Evolutionary conservation across 208 protist genomes (phyloP).

Genomic region (Leishmania amazonensis): DNA sequence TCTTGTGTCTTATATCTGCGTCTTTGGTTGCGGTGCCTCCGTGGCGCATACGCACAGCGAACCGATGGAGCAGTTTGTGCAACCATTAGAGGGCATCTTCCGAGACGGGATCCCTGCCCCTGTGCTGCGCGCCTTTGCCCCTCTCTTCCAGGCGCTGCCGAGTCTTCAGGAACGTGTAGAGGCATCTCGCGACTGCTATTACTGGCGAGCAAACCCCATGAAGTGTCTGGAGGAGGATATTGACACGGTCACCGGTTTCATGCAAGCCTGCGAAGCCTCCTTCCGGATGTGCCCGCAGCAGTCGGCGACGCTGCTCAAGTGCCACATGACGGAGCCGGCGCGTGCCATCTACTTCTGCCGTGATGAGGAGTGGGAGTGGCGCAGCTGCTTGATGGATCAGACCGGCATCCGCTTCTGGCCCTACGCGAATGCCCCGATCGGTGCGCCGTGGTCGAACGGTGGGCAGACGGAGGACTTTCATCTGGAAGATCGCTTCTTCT

Average conservation of each 20-base stretch:
- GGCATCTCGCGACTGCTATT: slow-evolving; percentile 84
- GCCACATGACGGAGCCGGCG: slow-evolving; percentile 91
- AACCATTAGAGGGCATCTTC: slow-evolving; percentile 90
- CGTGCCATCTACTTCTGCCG: slow-evolving; percentile 91
- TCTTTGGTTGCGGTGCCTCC: no score
- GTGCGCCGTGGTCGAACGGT: slow-evolving; percentile 85
- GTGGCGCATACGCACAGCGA: neutral
- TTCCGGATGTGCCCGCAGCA: slow-evolving; percentile 91
- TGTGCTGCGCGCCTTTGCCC: slow-evolving; percentile 88
- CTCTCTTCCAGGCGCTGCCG: slow-evolving; percentile 86
- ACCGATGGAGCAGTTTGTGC: slow-evolving; percentile 82
- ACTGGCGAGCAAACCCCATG: slow-evolving; percentile 89
- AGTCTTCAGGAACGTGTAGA: slow-evolving; percentile 72
- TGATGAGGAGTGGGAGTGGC: slow-evolving; percentile 94
- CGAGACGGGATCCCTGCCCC: slow-evolving; percentile 90
- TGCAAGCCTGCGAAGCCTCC: slow-evolving; percentile 88
- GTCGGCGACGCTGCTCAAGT: slow-evolving; percentile 90
- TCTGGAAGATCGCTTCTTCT: slow-evolving; percentile 90
- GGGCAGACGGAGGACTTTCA: slow-evolving; percentile 93
- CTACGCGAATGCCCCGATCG: slow-evolving; percentile 88
- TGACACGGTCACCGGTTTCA: slow-evolving; percentile 75
- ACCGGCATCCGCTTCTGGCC: slow-evolving; percentile 91
- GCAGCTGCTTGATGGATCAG: slow-evolving; percentile 92
- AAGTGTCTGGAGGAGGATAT: slow-evolving; percentile 87
- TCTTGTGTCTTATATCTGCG: neutral